phyloP scores from a whole-genome alignment of 148 eudicot genomes.

The Mesembryanthemum crystallinum region DNA sequence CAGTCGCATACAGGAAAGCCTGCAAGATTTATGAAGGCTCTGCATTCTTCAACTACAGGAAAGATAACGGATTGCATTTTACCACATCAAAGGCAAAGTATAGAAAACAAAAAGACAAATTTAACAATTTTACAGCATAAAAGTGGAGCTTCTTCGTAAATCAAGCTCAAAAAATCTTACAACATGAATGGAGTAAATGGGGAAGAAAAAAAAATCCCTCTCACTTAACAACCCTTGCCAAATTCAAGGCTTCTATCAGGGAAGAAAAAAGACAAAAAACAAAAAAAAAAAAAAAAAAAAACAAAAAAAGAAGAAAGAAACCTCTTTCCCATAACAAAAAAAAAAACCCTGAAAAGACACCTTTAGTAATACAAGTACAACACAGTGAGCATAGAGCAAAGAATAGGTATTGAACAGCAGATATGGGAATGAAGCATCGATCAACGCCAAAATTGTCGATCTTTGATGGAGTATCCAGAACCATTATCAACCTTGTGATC shows the following conservation, averaged over 20 bases:
- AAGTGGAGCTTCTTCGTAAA: neutral
- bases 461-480: conserved; percentile 37
- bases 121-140: no score
- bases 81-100: no score
- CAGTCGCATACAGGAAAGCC: no score
- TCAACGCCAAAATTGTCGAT: conserved; percentile 71
- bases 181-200: neutral
- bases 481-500: conserved; percentile 23
- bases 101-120: neutral
- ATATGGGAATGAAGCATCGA: neutral
- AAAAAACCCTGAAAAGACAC: conserved; percentile 8
- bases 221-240: neutral
- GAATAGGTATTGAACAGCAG: neutral
- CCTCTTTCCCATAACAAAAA: neutral
- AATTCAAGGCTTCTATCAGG: neutral
- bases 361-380: conserved; percentile 20
- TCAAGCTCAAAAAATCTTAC: neutral
- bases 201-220: neutral
- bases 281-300: no score
- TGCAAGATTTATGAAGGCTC: no score
- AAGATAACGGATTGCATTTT: no score
- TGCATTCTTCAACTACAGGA: no score
- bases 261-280: no score
- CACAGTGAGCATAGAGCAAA: neutral
- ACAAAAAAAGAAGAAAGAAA: no score